Evolutionary conservation across 2,329 filamentous ascomycete species (phyloP).

Genomic region (Penicillium oxalicum): DNA sequence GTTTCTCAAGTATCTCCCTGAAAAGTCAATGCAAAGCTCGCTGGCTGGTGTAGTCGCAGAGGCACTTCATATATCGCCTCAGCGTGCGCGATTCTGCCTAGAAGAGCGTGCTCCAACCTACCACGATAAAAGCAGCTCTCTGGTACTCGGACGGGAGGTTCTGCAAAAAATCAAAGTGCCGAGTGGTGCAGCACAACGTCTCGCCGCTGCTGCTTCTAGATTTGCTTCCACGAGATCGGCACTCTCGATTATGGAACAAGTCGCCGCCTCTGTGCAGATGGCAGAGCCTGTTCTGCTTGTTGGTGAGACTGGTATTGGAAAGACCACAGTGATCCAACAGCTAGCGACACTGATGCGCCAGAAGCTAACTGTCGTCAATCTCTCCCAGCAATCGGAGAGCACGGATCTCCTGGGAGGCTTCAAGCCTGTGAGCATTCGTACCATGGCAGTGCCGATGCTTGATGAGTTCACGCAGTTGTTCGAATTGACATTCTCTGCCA

Average conservation of each 20-base stretch:
- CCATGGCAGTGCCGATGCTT: constrained; percentile 78
- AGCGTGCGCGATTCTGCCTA: constrained; percentile 73
- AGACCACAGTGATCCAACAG: constrained; percentile 93
- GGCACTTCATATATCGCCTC: constrained; percentile 78
- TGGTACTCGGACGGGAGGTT: constrained; percentile 61
- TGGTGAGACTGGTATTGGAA: constrained; percentile 98
- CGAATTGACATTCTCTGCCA: constrained; percentile 74
- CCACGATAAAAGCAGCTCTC: constrained; percentile 52
- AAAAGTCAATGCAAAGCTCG: constrained; percentile 50
- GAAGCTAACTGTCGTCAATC: constrained; percentile 84
- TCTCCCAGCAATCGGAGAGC: constrained; percentile 96
- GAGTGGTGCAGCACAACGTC: constrained; percentile 41
- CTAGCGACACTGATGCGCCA: constrained; percentile 77
- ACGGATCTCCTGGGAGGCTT: constrained; percentile 94
- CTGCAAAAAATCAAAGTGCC: constrained; percentile 53
- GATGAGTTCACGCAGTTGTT: constrained; percentile 94
- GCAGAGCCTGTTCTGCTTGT: constrained; percentile 89
- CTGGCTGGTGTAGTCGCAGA: constrained; percentile 66
- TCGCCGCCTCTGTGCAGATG: constrained; percentile 73
- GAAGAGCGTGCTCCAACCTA: constrained; percentile 65
- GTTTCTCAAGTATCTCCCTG: constrained; percentile 75
- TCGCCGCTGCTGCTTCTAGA: constrained; percentile 34
- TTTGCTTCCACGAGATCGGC: constrained; percentile 90
- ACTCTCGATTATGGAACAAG: constrained; percentile 77
- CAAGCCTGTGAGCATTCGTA: constrained; percentile 89